phyloP scores from a whole-genome alignment of 2,329 filamentous ascomycete species.

The Claviceps fusiformis region DNA sequence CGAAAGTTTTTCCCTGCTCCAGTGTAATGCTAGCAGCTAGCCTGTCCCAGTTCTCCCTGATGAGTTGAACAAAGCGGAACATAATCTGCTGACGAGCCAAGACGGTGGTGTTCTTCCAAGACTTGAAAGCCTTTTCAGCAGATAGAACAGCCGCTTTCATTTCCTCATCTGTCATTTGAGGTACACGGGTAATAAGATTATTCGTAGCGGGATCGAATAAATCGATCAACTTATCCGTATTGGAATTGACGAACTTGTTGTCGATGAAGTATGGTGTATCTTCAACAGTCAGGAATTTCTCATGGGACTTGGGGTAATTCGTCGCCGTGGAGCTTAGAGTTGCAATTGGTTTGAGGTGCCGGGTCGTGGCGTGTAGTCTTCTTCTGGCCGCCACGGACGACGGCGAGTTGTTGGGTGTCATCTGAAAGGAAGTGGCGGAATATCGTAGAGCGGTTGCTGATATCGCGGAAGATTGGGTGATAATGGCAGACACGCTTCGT shows the following conservation, averaged over 20 bases:
- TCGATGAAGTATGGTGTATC: conserved; percentile 73
- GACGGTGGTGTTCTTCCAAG: conserved; percentile 60
- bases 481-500: conserved; percentile 22
- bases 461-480: conserved; percentile 19
- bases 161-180: conserved; percentile 68
- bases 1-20: conserved; percentile 81
- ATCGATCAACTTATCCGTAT: conserved; percentile 61
- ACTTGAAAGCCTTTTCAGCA: conserved; percentile 61
- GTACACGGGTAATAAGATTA: conserved; percentile 70
- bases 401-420: conserved; percentile 19
- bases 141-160: conserved; percentile 62
- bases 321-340: conserved; percentile 41
- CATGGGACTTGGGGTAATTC: conserved; percentile 58
- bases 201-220: conserved; percentile 75
- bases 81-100: conserved; percentile 70
- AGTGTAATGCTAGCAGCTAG: conserved; percentile 74
- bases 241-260: conserved; percentile 61
- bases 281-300: conserved; percentile 50
- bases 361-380: conserved; percentile 40
- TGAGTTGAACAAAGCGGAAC: conserved; percentile 72
- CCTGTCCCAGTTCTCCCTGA: conserved; percentile 74
- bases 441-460: conserved; percentile 13
- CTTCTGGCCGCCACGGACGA: conserved; percentile 32
- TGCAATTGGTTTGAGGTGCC: conserved; percentile 38
- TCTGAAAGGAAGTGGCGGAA: conserved; percentile 18